Base-by-base conservation (phyloP, 768 basidiomycete genomes). In the Chalciporus pseudorubinellus region DNA sequence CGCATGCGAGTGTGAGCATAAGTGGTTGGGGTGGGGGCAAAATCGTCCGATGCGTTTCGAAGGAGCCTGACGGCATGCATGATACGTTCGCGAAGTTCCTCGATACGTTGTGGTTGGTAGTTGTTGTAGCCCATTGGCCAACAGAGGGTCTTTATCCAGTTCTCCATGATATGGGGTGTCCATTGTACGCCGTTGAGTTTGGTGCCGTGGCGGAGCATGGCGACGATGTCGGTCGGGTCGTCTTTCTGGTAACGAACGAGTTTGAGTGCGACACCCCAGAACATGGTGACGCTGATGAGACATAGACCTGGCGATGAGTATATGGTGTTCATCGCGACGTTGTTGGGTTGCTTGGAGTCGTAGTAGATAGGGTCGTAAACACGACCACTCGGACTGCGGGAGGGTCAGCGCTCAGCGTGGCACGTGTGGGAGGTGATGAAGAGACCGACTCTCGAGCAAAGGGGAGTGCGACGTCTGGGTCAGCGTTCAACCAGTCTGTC, bases 401-500 rank as follows among this genome's bases (percentile, higher is more conserved):
- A 44, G 38, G 4, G 31, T 58, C 44, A 63, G 46, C 50, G 26
- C 44, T n/a, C n/a, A n/a, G 58, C 43, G 24, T 6, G 36, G 39
- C 42, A 42, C 47, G 53, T 50, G 46, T n/a, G 39, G 21, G 1
- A 26, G 26, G 24, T 33, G 22, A 21, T 34, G 44, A 46, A 44
- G 20, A 43, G 42, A 62, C 84, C 67, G 60, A 86, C 82, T 84
- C 81, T 52, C 69, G 64, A 18, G 81, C 79, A 77, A 83, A 78
- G 14, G 87, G 86, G 43, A 89, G 72, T 3, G 86, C 83, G 13
- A 86, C 74, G 55, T 89, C 87, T 0, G 87, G 82, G 56, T 86
- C 82, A 4, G 81, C 78, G 50, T 88, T 88, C 86, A 89, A 86
- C 87, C 87, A 89, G 63, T 88, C 86, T 46, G 66, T 54, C 1